A percentile compares a stretch with the other conserved stretches of the same genome.
phyloP scores from a whole-genome alignment of 371 early-diverging fungal species.

The Circinella umbellata region DNA sequence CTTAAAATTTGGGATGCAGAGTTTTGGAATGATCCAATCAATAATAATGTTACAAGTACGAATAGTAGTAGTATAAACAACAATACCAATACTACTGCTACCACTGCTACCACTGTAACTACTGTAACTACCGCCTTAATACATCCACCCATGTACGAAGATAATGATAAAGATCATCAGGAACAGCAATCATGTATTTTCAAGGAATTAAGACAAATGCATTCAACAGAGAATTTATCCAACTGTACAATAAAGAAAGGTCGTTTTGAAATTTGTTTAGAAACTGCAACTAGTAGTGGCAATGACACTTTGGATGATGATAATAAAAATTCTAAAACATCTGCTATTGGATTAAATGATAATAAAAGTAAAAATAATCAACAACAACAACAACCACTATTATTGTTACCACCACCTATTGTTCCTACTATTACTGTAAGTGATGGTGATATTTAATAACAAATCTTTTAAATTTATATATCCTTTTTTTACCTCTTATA shows the following conservation, averaged over 20 bases:
- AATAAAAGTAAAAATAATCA: neutral
- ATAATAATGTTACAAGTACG: neutral
- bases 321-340: neutral
- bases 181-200: conserved; percentile 26
- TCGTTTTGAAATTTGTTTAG: conserved; percentile 42
- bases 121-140: neutral
- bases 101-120: neutral
- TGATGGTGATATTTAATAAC: neutral
- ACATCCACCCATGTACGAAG: neutral
- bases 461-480: no score
- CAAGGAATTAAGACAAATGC: conserved; percentile 31
- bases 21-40: conserved; percentile 21
- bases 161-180: neutral
- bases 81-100: neutral
- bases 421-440: conserved; percentile 2
- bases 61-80: conserved; percentile 1
- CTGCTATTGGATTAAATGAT: no score
- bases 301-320: neutral
- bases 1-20: conserved; percentile 24
- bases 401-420: neutral
- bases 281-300: conserved; percentile 14
- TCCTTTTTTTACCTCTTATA: neutral
- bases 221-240: conserved; percentile 16
- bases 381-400: neutral
- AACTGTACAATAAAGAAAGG: conserved; percentile 43